A percentile compares a stretch with the other conserved stretches of the same genome.
Evolutionary conservation across 2,329 filamentous ascomycete species (phyloP).

Genomic region (Colletotrichum endophyticum): DNA sequence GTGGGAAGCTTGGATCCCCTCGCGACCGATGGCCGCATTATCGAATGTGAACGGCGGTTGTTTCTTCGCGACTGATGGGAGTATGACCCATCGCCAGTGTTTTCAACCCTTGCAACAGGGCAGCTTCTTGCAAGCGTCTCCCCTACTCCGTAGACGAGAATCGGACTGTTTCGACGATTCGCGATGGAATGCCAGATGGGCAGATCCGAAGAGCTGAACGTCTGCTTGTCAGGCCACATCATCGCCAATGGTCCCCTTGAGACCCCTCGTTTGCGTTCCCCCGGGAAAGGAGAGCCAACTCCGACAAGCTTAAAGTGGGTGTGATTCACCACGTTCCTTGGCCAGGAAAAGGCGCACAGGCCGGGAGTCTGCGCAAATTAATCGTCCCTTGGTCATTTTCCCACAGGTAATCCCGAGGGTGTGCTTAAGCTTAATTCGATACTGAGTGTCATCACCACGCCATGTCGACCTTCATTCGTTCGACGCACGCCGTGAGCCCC

Average conservation of each 20-base stretch:
- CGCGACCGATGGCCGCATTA: neutral
- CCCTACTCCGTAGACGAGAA: neutral
- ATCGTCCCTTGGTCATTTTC: neutral
- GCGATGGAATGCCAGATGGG: neutral
- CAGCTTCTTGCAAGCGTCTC: neutral
- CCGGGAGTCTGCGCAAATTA: neutral
- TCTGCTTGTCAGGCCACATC: neutral
- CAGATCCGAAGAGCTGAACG: neutral
- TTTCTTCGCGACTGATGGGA: neutral
- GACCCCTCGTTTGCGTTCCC: neutral
- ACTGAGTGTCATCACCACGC: constrained; percentile 16
- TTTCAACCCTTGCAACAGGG: neutral
- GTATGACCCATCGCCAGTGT: neutral
- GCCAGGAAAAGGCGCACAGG: neutral
- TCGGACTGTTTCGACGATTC: neutral
- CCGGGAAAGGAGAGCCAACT: neutral
- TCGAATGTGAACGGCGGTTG: neutral
- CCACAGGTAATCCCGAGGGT: constrained; percentile 11
- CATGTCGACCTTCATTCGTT: constrained; percentile 15
- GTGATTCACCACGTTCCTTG: neutral
- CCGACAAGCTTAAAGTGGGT: neutral
- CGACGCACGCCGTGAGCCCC: neutral
- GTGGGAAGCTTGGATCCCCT: neutral
- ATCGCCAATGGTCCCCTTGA: neutral
- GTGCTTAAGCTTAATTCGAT: constrained; percentile 23